Conservation (phyloP, 2,329 filamentous ascomycete species). For the Colletotrichum orbiculare region DNA sequence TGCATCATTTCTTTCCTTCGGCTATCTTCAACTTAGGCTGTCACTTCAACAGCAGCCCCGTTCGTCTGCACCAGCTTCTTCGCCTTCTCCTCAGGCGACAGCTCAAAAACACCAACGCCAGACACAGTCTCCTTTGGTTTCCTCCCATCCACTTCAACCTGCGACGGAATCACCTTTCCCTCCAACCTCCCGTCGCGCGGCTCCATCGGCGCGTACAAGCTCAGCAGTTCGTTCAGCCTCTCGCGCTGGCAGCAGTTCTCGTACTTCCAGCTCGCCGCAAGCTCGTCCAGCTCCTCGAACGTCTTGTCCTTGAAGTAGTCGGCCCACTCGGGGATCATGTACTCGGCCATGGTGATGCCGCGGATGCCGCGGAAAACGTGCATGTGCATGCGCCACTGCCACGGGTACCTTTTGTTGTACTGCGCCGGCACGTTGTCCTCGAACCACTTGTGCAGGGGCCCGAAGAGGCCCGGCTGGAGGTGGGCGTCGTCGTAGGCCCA, state of each 20-base stretch:
- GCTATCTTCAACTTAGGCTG: not conserved
- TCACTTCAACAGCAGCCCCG: constrained; percentile 9
- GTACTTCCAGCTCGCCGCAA: constrained; percentile 60
- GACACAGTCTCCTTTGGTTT: constrained; percentile 39
- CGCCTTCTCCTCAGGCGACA: constrained; percentile 42
- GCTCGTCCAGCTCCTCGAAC: constrained; percentile 56
- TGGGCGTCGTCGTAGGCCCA: constrained; percentile 59
- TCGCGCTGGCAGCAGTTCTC: constrained; percentile 61
- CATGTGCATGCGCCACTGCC: constrained; percentile 42
- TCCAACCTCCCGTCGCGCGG: constrained; percentile 39
- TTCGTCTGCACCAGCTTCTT: constrained; percentile 27
- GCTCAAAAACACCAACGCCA: constrained; percentile 44
- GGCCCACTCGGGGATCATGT: constrained; percentile 59
- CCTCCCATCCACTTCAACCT: constrained; percentile 9
- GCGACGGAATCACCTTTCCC: constrained; percentile 43
- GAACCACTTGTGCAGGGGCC: constrained; percentile 40
- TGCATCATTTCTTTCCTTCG: constrained; percentile 5
- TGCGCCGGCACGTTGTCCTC: constrained; percentile 38
- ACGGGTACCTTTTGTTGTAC: constrained; percentile 41
- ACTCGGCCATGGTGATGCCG: constrained; percentile 49
- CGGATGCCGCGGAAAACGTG: constrained; percentile 41
- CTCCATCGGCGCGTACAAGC: constrained; percentile 41
- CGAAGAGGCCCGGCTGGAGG: constrained; percentile 40
- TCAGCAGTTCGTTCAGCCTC: constrained; percentile 53
- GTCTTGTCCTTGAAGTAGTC: constrained; percentile 55